Evolutionary conservation across 768 basidiomycete genomes (phyloP), one percentile per base, ranked within the genome.

Genomic region (Xerocomus potaroensis): DNA sequence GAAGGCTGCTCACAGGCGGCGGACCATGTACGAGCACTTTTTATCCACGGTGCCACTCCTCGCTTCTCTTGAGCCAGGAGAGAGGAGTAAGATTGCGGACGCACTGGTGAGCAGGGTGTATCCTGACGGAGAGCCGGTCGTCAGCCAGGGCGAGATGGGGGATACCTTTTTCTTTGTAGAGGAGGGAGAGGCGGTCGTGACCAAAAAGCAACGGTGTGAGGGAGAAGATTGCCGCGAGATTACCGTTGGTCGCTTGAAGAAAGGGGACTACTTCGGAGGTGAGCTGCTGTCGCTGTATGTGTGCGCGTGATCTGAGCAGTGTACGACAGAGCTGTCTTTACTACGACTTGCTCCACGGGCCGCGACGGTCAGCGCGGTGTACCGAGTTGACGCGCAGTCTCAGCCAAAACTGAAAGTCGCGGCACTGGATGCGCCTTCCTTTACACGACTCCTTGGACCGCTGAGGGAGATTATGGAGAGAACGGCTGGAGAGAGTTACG

Each of bases 241-340:
- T 40, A 69, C 77, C 12, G 88, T 98, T 10, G 87, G 86, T 5
- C 79, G 72, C 45, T 77, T 91, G 43, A 79, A 74, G 59, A 91
- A 93, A 61, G 95, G 95, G 7, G 94, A 99, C 64, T 99, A 98
- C 74, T 99, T 99, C 70, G 95, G 95, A 69, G 95, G 94, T 93
- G 55, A 64, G 82, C 43, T 8, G 49, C 42, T 11, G 24, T n/a
- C n/a, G n/a, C n/a, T 26, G 32, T 16, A 36, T 26, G 21, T 33
- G 21, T 24, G 33, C 4, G 32, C 18, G 24, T 39, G 24, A 19
- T 38, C 27, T 14, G 15, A 35, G 12, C 30, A 43, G 23, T 46
- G 8, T 43, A 49, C 30, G 42, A 31, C 68, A 98, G 95, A 99
- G 67, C 74, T 99, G 10, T 92, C 95, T 7, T 73, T 99, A 19